phyloP scores from a whole-genome alignment of 1,139 yeast genomes.

The Pneumocystis murina region DNA sequence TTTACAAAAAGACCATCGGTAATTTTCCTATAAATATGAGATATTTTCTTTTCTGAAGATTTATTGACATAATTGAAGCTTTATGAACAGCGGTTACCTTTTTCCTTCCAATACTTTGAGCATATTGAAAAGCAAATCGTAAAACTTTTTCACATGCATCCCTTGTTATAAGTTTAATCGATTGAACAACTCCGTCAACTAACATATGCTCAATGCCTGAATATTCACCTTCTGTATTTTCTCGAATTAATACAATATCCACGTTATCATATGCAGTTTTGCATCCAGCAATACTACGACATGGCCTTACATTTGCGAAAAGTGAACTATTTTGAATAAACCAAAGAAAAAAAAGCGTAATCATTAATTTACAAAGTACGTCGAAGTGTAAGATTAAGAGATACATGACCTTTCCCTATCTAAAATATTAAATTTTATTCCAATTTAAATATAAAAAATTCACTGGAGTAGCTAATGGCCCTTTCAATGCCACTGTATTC shows the following conservation, averaged over 20 bases:
- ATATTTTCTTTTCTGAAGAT: background rate
- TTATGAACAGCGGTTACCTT: conserved; percentile 92
- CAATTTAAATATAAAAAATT: background rate
- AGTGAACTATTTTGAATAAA: conserved; percentile 23
- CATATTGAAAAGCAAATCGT: conserved; percentile 93
- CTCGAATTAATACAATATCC: conserved; percentile 91
- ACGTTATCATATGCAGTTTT: conserved; percentile 89
- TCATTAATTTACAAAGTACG: conserved; percentile 48
- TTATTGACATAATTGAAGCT: conserved; percentile 70
- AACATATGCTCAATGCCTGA: conserved; percentile 97
- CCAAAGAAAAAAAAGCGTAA: conserved; percentile 21
- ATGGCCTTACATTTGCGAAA: conserved; percentile 95
- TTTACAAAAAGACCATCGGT: conserved; percentile 93
- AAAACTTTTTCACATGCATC: conserved; percentile 93
- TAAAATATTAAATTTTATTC: background rate
- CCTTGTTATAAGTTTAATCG: conserved; percentile 90
- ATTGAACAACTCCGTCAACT: conserved; percentile 96
- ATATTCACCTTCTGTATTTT: conserved; percentile 98
- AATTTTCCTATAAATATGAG: conserved; percentile 34
- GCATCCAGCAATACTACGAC: conserved; percentile 84
- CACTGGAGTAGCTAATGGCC: conserved; percentile 90
- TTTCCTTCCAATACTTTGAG: conserved; percentile 74
- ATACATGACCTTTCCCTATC: conserved; percentile 95
- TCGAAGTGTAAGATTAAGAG: conserved; percentile 91
- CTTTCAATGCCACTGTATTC: conserved; percentile 89